phyloP scores from a whole-genome alignment of 139 green algal species.

The Pleodorina starrii region DNA sequence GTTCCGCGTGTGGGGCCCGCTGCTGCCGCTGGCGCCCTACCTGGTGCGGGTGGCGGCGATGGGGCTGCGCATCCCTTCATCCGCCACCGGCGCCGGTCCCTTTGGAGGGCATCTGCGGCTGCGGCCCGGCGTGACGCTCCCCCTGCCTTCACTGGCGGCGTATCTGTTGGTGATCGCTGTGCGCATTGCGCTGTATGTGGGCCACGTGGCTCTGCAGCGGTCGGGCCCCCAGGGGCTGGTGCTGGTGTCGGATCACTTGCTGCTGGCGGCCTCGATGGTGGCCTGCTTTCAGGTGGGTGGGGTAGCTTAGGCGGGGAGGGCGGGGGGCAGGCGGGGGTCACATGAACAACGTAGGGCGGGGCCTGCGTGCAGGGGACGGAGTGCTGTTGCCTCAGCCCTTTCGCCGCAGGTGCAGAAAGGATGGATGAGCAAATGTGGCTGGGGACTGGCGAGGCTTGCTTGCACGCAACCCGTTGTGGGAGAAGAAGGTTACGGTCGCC shows the following conservation, averaged over 20 bases:
- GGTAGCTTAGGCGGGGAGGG: no score
- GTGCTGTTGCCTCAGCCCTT: no score
- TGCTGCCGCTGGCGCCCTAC: slow-evolving; percentile 29
- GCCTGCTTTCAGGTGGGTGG: slow-evolving; percentile 51
- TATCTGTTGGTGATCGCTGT: background rate
- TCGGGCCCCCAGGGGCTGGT: background rate
- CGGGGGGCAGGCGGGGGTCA: background rate
- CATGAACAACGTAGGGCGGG: background rate
- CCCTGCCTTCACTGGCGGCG: background rate
- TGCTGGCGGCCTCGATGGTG: slow-evolving; percentile 51
- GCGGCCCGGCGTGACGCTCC: background rate
- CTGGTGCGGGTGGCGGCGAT: background rate
- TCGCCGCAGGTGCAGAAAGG: no score
- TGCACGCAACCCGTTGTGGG: no score
- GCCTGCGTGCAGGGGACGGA: no score
- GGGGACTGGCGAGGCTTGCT: no score
- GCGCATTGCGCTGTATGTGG: slow-evolving; percentile 32
- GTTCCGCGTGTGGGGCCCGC: slow-evolving; percentile 40
- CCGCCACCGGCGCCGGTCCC: background rate
- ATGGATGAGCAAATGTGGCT: no score
- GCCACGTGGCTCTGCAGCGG: slow-evolving; percentile 30
- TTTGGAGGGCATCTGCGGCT: background rate
- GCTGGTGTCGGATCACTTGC: slow-evolving; percentile 50
- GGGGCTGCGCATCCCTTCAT: background rate
- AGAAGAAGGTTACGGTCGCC: no score